phyloP scores from a whole-genome alignment of 1,284 basidiomycete genomes.

The Fereydounia khargensis region DNA sequence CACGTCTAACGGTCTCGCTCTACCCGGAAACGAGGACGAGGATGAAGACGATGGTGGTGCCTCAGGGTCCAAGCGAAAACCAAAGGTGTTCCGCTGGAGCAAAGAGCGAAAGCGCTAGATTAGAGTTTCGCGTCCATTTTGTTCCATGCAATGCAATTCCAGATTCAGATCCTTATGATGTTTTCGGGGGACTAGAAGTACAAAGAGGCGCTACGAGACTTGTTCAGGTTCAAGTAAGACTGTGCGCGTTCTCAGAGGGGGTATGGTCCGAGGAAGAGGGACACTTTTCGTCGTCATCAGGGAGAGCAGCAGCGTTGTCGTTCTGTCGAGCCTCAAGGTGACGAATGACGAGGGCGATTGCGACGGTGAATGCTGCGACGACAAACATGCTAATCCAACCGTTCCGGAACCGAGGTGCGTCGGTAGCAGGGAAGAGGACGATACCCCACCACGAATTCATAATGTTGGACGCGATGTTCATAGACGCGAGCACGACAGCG shows the following conservation, averaged over 20 bases:
- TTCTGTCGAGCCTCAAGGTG: too few species aligned
- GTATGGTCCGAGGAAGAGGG: too few species aligned
- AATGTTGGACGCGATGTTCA: slow-evolving; percentile 36
- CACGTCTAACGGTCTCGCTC: slow-evolving; percentile 32
- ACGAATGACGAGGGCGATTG: slow-evolving; percentile 20
- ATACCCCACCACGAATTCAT: slow-evolving; percentile 48
- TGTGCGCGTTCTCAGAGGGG: too few species aligned
- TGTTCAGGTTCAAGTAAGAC: too few species aligned
- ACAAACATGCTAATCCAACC: slow-evolving; percentile 48
- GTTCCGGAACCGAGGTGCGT: slow-evolving; percentile 35
- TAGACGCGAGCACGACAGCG: slow-evolving; percentile 34
- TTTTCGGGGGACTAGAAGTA: too few species aligned
- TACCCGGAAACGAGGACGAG: slow-evolving; percentile 28
- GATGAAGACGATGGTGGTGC: slow-evolving; percentile 13
- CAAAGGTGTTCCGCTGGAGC: slow-evolving; percentile 35
- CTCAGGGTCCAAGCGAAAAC: slow-evolving; percentile 1
- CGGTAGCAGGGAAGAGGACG: slow-evolving; percentile 39
- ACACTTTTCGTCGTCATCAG: too few species aligned
- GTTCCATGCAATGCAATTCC: too few species aligned
- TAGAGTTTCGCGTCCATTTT: not conserved
- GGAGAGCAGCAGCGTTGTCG: too few species aligned
- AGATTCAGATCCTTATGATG: too few species aligned
- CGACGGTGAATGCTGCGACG: slow-evolving; percentile 13
- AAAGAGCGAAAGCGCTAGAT: slow-evolving; percentile 39
- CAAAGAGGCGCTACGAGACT: too few species aligned